These are phyloP conservation scores for Rhodotorula kratochvilovae DNA, from an alignment of 768 basidiomycete genomes.

Conservation along the genomic window DNA sequence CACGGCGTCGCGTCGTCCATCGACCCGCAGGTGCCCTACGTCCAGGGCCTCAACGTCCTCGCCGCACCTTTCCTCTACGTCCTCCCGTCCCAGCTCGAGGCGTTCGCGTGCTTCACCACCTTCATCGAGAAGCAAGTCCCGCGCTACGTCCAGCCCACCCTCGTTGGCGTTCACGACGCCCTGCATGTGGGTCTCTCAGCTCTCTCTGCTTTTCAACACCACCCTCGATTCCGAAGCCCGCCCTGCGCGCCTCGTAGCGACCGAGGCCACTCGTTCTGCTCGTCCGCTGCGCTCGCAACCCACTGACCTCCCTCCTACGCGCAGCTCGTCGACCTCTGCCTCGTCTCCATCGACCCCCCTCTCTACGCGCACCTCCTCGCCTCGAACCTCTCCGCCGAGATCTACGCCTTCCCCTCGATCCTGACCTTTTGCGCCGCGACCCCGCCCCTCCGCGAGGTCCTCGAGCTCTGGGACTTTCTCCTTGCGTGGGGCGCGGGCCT, in stretches of 20 bases:
- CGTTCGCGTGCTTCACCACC: conserved; percentile 90
- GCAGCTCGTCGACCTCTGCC: conserved; percentile 85
- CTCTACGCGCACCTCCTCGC: conserved; percentile 73
- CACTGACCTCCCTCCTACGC: neutral
- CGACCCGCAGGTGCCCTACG: conserved; percentile 59
- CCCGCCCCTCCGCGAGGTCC: conserved; percentile 88
- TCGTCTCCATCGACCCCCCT: conserved; percentile 84
- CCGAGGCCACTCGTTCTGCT: too few relatives aligned
- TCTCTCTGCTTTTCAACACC: neutral
- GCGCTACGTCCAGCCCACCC: conserved; percentile 90
- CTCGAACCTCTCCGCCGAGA: conserved; percentile 88
- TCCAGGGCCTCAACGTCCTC: conserved; percentile 98
- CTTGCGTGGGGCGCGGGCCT: conserved; percentile 94
- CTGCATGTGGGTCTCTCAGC: conserved; percentile 62
- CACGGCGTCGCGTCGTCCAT: neutral
- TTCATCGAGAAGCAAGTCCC: conserved; percentile 95
- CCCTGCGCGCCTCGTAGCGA: too few relatives aligned
- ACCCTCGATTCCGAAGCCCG: neutral
- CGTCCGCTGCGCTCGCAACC: too few relatives aligned
- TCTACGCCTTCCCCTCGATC: conserved; percentile 96
- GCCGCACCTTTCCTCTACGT: conserved; percentile 96
- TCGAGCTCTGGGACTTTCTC: conserved; percentile 95
- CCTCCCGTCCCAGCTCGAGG: conserved; percentile 96
- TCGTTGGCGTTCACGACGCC: conserved; percentile 92
- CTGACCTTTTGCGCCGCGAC: conserved; percentile 95